Evolutionary conservation across 2,329 filamentous ascomycete species (phyloP).

Genomic region (Cladosporium sp.): DNA sequence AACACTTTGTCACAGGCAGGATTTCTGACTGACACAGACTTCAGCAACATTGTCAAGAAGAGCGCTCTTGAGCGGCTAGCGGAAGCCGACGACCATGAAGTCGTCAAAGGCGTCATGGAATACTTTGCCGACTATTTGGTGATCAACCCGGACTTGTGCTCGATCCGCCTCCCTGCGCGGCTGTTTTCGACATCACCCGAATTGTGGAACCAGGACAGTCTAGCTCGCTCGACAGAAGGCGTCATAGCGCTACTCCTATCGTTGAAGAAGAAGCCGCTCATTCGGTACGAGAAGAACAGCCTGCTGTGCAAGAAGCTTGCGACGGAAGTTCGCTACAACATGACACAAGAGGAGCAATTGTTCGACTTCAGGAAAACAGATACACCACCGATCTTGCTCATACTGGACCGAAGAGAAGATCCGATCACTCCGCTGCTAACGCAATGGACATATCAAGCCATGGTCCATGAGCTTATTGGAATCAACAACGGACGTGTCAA

Average conservation of each 20-base stretch:
- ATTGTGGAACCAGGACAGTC: conserved; percentile 83
- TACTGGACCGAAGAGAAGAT: conserved; percentile 89
- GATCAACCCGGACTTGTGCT: conserved; percentile 80
- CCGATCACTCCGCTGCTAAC: conserved; percentile 91
- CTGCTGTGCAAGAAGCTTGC: conserved; percentile 88
- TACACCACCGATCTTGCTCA: conserved; percentile 86
- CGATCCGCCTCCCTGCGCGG: conserved; percentile 32
- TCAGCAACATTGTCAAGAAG: conserved; percentile 97
- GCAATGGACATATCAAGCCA: conserved; percentile 99
- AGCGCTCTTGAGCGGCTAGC: conserved; percentile 90
- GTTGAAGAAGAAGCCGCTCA: conserved; percentile 94
- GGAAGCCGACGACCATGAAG: conserved; percentile 95
- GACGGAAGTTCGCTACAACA: conserved; percentile 85
- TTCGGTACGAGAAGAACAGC: conserved; percentile 91
- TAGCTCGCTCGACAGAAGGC: conserved; percentile 85
- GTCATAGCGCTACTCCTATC: conserved; percentile 80
- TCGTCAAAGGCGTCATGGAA: conserved; percentile 90
- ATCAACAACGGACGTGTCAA: conserved; percentile 95
- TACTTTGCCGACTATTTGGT: conserved; percentile 96
- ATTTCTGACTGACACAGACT: conserved; percentile 57
- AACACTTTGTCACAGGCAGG: conserved; percentile 23
- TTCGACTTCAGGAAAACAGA: conserved; percentile 96
- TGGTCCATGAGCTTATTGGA: conserved; percentile 94
- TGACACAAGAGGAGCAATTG: conserved; percentile 92
- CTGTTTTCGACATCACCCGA: conserved; percentile 59